Conservation (phyloP, 2,329 filamentous ascomycete species). For the Fusarium lateritium region DNA sequence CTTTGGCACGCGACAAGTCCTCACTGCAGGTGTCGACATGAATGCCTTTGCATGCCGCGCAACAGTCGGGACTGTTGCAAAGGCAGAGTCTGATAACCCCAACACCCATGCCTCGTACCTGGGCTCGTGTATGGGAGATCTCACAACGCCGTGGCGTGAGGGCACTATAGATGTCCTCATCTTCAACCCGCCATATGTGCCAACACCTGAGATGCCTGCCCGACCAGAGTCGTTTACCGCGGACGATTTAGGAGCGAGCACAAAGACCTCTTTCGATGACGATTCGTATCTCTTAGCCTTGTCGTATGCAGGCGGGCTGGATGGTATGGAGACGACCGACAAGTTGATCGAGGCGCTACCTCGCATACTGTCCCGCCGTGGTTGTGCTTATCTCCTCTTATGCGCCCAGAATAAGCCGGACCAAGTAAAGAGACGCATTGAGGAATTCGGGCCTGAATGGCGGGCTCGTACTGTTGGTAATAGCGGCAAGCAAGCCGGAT, state of each 20-base stretch:
- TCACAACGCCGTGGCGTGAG: conserved; percentile 72
- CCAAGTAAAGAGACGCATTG: conserved; percentile 75
- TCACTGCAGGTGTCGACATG: conserved; percentile 86
- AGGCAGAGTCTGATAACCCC: conserved; percentile 56
- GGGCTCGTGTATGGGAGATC: conserved; percentile 78
- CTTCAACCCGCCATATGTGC: conserved; percentile 98
- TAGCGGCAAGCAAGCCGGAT: conserved; percentile 90
- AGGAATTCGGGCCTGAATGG: conserved; percentile 72
- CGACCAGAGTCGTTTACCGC: conserved; percentile 55
- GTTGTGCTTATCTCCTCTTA: conserved; percentile 90
- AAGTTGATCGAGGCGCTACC: conserved; percentile 81
- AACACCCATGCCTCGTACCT: conserved; percentile 68
- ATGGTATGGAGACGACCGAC: conserved; percentile 96
- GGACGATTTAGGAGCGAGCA: conserved; percentile 45
- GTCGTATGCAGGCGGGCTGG: conserved; percentile 88
- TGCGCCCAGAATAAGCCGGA: conserved; percentile 92
- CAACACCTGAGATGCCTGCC: conserved; percentile 80
- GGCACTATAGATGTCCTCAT: conserved; percentile 83
- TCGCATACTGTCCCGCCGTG: conserved; percentile 71
- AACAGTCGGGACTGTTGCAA: conserved; percentile 77
- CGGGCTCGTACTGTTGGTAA: conserved; percentile 81
- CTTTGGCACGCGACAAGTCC: conserved; percentile 78
- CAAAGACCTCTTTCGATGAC: conserved; percentile 74
- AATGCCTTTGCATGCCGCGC: conserved; percentile 87
- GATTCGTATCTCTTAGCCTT: conserved; percentile 88